These are phyloP conservation scores for Fusarium nanum DNA, from an alignment of 2,329 filamentous ascomycete genomes.

Conservation along the genomic window DNA sequence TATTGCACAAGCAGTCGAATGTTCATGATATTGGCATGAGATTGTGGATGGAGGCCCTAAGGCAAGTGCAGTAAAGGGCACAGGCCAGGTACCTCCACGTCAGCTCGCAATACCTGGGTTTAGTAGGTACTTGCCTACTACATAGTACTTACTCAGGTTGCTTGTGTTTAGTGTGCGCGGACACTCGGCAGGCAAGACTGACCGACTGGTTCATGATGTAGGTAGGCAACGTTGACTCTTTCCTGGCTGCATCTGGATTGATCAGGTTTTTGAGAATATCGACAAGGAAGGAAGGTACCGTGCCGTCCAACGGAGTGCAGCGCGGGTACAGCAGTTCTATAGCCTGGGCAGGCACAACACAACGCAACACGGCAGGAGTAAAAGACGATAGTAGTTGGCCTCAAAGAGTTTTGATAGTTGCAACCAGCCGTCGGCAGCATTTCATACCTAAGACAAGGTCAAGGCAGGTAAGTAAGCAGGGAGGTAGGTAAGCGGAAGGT, in stretches of 20 bases:
- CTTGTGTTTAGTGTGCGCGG: background rate
- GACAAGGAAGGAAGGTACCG: slow-evolving; percentile 23
- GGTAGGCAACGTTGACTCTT: slow-evolving; percentile 3
- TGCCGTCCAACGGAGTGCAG: background rate
- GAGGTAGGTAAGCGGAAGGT: slow-evolving; percentile 21
- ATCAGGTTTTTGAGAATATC: slow-evolving; percentile 8
- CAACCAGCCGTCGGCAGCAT: slow-evolving; percentile 30
- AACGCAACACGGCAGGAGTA: slow-evolving; percentile 7
- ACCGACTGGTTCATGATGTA: background rate
- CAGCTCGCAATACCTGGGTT: background rate
- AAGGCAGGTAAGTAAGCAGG: slow-evolving; percentile 25
- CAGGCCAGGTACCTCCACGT: background rate
- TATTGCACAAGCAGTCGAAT: slow-evolving; percentile 13
- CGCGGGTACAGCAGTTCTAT: background rate
- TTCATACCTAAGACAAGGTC: slow-evolving; percentile 1
- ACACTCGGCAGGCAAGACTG: slow-evolving; percentile 8
- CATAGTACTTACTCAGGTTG: background rate
- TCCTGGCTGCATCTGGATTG: slow-evolving; percentile 6
- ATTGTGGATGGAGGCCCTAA: slow-evolving; percentile 6
- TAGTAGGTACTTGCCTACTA: background rate
- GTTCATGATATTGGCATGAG: slow-evolving; percentile 11
- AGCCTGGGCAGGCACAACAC: background rate
- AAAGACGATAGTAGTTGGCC: slow-evolving; percentile 31
- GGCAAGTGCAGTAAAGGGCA: background rate
- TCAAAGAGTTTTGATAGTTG: slow-evolving; percentile 27